A percentile compares a stretch with the other conserved stretches of the same genome.
phyloP scores from a whole-genome alignment of 2,329 filamentous ascomycete genomes.

The Arthroderma sp. region DNA sequence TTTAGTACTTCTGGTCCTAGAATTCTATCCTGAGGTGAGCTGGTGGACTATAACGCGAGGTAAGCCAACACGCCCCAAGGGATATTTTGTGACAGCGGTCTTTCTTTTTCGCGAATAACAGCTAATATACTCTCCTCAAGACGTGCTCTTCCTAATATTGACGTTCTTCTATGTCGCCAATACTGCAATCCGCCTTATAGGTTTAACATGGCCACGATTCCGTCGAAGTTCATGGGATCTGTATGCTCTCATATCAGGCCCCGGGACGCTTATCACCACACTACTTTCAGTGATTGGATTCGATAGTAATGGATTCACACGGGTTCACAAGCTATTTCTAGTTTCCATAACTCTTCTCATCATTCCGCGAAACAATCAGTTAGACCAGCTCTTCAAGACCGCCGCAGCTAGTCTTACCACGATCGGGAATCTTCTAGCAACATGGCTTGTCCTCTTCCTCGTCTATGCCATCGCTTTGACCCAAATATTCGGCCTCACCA shows the following conservation, averaged over 20 bases:
- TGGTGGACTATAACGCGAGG: constrained; percentile 58
- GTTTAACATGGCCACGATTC: constrained; percentile 84
- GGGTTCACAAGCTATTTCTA: constrained; percentile 86
- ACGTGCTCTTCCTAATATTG: constrained; percentile 66
- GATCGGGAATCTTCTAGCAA: constrained; percentile 84
- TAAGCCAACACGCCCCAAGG: constrained; percentile 15
- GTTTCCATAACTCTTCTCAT: constrained; percentile 80
- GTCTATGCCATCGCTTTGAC: constrained; percentile 94
- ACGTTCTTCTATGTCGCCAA: constrained; percentile 74
- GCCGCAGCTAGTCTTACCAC: constrained; percentile 83
- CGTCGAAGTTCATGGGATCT: constrained; percentile 90
- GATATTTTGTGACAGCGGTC: not conserved
- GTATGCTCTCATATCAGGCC: constrained; percentile 68
- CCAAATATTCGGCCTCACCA: constrained; percentile 87
- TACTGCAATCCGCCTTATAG: constrained; percentile 68
- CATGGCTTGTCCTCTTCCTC: constrained; percentile 93
- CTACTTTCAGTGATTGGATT: constrained; percentile 56
- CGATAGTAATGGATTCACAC: constrained; percentile 48
- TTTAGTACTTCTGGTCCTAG: constrained; percentile 66
- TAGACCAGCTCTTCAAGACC: constrained; percentile 98
- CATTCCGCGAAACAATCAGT: constrained; percentile 89
- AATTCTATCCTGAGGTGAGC: constrained; percentile 63
- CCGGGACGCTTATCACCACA: constrained; percentile 70
- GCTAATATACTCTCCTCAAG: constrained; percentile 22
- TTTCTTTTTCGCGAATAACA: not conserved